phyloP scores from a whole-genome alignment of 2,329 filamentous ascomycete species.

The Aurifilum marmelostoma region DNA sequence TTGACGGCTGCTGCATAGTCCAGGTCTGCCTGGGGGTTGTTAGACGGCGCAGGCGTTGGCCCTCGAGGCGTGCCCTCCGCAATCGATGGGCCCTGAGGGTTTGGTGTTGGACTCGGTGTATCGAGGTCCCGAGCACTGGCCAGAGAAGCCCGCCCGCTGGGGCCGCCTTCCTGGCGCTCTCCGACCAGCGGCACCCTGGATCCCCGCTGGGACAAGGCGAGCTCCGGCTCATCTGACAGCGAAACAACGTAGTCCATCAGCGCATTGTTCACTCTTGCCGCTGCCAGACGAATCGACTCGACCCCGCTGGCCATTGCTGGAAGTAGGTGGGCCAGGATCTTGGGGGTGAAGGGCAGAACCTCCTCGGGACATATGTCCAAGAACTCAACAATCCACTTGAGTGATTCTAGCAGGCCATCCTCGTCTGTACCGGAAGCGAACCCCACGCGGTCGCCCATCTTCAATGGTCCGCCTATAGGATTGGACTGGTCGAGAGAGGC shows the following conservation, averaged over 20 bases:
- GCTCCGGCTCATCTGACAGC: conserved; percentile 71
- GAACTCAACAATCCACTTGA: conserved; percentile 95
- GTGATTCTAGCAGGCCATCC: conserved; percentile 85
- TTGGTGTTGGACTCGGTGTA: conserved; percentile 54
- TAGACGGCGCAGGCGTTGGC: conserved; percentile 44
- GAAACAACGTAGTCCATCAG: conserved; percentile 95
- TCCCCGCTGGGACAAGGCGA: conserved; percentile 37
- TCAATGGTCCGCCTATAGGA: conserved; percentile 12
- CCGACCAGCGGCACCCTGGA: conserved; percentile 48
- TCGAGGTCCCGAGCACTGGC: conserved; percentile 60
- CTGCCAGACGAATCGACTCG: conserved; percentile 85
- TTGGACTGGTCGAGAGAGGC: conserved; percentile 70
- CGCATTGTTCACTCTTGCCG: conserved; percentile 84
- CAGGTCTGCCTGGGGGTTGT: conserved; percentile 67
- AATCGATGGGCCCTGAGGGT: conserved; percentile 43
- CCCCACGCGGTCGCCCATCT: conserved; percentile 19
- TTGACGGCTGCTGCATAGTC: conserved; percentile 95
- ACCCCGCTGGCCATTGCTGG: conserved; percentile 92
- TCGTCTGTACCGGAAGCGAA: conserved; percentile 62
- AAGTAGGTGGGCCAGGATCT: conserved; percentile 86
- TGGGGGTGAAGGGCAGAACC: conserved; percentile 91
- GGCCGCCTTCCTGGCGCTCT: conserved; percentile 51
- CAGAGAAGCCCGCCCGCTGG: conserved; percentile 55
- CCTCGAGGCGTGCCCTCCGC: conserved; percentile 45
- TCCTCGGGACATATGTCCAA: conserved; percentile 97